A percentile compares a stretch with the other conserved stretches of the same genome.
Conservation (phyloP, 1,284 basidiomycete species). For the Ganoderma leucocontextum region DNA sequence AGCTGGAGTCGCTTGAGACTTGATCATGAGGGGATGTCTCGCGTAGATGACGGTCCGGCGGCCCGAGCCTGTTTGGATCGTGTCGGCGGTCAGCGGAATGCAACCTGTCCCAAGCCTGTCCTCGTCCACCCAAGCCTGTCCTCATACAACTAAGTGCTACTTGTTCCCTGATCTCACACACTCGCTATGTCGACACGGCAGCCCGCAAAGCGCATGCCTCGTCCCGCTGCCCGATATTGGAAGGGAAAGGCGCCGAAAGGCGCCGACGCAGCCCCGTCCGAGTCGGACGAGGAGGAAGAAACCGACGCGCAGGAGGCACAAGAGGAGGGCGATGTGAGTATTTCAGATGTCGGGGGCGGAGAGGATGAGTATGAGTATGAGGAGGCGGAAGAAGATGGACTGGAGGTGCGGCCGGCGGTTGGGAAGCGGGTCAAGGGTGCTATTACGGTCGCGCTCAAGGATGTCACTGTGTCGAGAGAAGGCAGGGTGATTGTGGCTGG, state of each 20-base stretch:
- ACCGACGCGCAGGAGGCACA: constrained; percentile 52
- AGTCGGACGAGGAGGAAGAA: constrained; percentile 61
- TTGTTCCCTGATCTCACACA: constrained; percentile 29
- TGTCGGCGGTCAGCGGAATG: too few relatives aligned
- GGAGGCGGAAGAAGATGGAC: constrained; percentile 55
- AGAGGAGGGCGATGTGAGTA: constrained; percentile 65
- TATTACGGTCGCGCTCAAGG: constrained; percentile 77
- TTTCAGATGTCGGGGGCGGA: constrained; percentile 53
- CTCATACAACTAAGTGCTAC: not conserved
- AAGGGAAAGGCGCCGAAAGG: constrained; percentile 87
- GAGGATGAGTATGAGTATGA: constrained; percentile 56
- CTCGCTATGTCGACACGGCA: constrained; percentile 53
- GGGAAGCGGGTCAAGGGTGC: constrained; percentile 49
- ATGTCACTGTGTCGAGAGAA: constrained; percentile 80
- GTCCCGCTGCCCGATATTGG: constrained; percentile 83
- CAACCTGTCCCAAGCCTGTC: too few relatives aligned
- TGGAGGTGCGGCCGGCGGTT: constrained; percentile 44
- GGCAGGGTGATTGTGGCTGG: constrained; percentile 82
- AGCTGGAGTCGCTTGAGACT: too few relatives aligned
- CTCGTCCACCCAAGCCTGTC: too few relatives aligned
- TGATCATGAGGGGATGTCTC: too few relatives aligned
- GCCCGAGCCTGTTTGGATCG: too few relatives aligned
- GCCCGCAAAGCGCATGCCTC: constrained; percentile 72
- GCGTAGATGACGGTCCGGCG: too few relatives aligned
- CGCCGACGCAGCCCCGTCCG: constrained; percentile 60